Conservation (phyloP, 192 early-diverging fungal species). For the Coemansia sp. region DNA sequence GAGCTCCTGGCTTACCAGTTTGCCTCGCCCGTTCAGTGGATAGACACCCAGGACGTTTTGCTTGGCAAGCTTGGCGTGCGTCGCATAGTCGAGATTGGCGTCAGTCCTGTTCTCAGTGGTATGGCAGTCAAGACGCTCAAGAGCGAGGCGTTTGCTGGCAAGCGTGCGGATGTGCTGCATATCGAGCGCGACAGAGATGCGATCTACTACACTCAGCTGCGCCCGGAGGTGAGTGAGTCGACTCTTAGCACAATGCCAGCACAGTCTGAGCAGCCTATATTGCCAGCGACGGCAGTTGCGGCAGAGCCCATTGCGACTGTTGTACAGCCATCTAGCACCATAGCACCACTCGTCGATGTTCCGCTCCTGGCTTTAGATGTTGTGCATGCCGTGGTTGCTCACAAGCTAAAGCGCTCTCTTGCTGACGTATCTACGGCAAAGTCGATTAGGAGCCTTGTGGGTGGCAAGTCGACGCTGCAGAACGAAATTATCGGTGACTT, state of each 20-base stretch:
- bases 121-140: constrained; percentile 72
- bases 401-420: constrained; percentile 85
- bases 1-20: constrained; percentile 94
- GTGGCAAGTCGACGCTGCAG: constrained; percentile 88
- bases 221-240: not conserved
- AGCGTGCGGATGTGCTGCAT: constrained; percentile 14
- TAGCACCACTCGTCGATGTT: constrained; percentile 65
- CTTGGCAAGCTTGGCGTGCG: constrained; percentile 74
- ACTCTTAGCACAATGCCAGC: not conserved
- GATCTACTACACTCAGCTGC: constrained; percentile 18
- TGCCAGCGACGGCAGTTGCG: constrained; percentile 56
- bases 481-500: constrained; percentile 97
- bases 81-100: constrained; percentile 86
- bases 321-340: not conserved
- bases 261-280: constrained; percentile 1
- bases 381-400: constrained; percentile 77
- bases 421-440: constrained; percentile 71
- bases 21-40: constrained; percentile 92
- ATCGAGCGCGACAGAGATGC: constrained; percentile 15
- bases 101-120: constrained; percentile 79
- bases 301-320: constrained; percentile 28
- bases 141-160: not conserved
- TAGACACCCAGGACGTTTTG: constrained; percentile 89
- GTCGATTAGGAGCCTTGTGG: constrained; percentile 74
- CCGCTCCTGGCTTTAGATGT: constrained; percentile 78